A percentile compares a stretch with the other conserved stretches of the same genome.
These are phyloP conservation scores for Phytopythium vexans DNA, from an alignment of 352 stramenopile genomes.

Conservation along the genomic window DNA sequence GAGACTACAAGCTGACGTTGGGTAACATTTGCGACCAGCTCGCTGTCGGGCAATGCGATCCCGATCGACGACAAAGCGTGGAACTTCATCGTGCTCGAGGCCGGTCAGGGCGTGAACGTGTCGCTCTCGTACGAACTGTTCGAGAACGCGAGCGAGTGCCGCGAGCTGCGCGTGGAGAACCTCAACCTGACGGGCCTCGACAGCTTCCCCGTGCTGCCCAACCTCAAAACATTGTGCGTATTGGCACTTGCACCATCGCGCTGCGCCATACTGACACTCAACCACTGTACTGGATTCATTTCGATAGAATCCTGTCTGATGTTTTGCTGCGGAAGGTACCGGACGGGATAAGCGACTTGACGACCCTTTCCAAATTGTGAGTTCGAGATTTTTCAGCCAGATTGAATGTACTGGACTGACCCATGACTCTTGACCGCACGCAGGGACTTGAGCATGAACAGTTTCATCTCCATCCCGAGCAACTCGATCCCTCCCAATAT, in stretches of 20 bases:
- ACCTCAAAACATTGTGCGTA: slow-evolving; percentile 29
- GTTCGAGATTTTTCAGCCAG: not conserved
- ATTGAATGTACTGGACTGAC: not conserved
- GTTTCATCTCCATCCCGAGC: slow-evolving; percentile 11
- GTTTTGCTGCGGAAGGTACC: slow-evolving; percentile 13
- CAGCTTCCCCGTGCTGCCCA: slow-evolving; percentile 19
- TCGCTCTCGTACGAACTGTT: slow-evolving; percentile 16
- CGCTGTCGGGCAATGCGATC: slow-evolving; percentile 33
- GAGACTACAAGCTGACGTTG: not conserved
- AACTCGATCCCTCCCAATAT: slow-evolving; percentile 11
- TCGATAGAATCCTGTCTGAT: slow-evolving; percentile 16
- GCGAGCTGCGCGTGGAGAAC: slow-evolving; percentile 36
- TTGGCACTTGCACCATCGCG: too few species aligned
- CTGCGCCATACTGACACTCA: too few species aligned
- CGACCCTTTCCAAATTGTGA: slow-evolving; percentile 15
- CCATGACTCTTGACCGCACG: not conserved
- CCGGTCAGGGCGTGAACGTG: slow-evolving; percentile 18
- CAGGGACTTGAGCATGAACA: slow-evolving; percentile 21
- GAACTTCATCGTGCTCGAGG: slow-evolving; percentile 21
- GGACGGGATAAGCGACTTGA: slow-evolving; percentile 12
- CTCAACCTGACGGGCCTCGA: slow-evolving; percentile 25
- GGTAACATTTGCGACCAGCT: slow-evolving; percentile 5
- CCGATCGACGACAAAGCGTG: slow-evolving; percentile 31
- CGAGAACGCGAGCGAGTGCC: slow-evolving; percentile 19
- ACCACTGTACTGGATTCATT: not conserved